These are phyloP conservation scores for Symbiotaphrina buchneri DNA, from an alignment of 495 filamentous ascomycete genomes.

Conservation along the genomic window DNA sequence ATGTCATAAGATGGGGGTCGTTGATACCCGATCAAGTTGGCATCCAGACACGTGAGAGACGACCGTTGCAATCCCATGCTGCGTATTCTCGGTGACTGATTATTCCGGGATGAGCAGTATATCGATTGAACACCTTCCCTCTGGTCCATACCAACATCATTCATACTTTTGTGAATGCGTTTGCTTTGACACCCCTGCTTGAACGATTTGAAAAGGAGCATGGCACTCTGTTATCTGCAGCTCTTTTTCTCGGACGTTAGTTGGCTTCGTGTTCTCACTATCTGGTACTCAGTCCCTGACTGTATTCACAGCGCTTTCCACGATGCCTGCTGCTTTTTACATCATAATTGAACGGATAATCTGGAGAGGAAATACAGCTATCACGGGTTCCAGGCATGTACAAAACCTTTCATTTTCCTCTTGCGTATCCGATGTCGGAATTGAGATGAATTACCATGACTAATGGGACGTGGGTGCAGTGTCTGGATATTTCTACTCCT, in stretches of 20 bases:
- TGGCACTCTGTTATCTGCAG: constrained; percentile 65
- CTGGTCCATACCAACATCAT: constrained; percentile 65
- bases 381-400: constrained; percentile 67
- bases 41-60: constrained; percentile 55
- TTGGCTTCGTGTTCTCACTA: constrained; percentile 6
- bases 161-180: constrained; percentile 55
- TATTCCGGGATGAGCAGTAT: constrained; percentile 30
- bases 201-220: constrained; percentile 88
- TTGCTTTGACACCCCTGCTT: constrained; percentile 62
- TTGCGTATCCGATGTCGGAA: not conserved
- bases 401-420: not conserved
- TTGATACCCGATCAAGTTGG: constrained; percentile 55
- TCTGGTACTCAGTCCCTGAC: not conserved
- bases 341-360: constrained; percentile 44
- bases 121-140: constrained; percentile 82
- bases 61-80: too few relatives aligned
- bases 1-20: constrained; percentile 49
- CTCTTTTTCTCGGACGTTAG: constrained; percentile 79
- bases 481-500: constrained; percentile 83
- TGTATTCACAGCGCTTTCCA: constrained; percentile 43
- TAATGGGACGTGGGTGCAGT: constrained; percentile 17
- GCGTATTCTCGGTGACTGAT: constrained; percentile 1
- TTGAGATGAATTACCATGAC: constrained; percentile 5
- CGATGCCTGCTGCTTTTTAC: constrained; percentile 53
- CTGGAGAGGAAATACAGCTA: constrained; percentile 36